phyloP scores from a whole-genome alignment of 257 asterid genomes.

The Schizonepeta tenuifolia region DNA sequence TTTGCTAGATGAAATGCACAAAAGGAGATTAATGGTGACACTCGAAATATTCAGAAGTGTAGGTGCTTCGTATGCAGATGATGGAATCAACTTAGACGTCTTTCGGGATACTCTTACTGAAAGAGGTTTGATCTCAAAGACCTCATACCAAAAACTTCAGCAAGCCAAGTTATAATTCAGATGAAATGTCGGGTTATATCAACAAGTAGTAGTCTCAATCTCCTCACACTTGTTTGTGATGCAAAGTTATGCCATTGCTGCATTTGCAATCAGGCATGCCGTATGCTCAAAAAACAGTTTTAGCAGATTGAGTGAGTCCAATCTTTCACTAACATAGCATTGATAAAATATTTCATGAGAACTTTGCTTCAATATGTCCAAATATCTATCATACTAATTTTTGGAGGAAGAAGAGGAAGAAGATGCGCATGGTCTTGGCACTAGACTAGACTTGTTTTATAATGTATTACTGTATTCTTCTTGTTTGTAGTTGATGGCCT shows the following conservation, averaged over 20 bases:
- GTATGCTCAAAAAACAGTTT: not conserved
- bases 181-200: not conserved
- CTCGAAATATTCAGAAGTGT: constrained; percentile 57
- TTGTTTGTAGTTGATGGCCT: not conserved
- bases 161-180: constrained; percentile 34
- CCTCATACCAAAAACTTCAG: constrained; percentile 44
- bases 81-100: constrained; percentile 44
- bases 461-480: not conserved
- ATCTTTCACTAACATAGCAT: not conserved
- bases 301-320: not conserved
- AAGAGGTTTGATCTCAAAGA: constrained; percentile 73
- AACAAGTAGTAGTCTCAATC: constrained; percentile 6
- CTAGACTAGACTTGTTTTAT: not conserved
- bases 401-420: not conserved
- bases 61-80: constrained; percentile 54
- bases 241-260: not conserved
- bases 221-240: not conserved
- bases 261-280: not conserved
- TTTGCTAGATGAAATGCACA: constrained; percentile 78
- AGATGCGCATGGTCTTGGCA: not conserved
- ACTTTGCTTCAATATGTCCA: not conserved
- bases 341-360: not conserved
- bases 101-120: constrained; percentile 62
- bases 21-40: constrained; percentile 69
- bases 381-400: not conserved